A percentile compares a stretch with the other conserved stretches of the same genome.
Evolutionary conservation across 257 asterid species (phyloP).

Genomic region (Primulina huaijiensis): DNA sequence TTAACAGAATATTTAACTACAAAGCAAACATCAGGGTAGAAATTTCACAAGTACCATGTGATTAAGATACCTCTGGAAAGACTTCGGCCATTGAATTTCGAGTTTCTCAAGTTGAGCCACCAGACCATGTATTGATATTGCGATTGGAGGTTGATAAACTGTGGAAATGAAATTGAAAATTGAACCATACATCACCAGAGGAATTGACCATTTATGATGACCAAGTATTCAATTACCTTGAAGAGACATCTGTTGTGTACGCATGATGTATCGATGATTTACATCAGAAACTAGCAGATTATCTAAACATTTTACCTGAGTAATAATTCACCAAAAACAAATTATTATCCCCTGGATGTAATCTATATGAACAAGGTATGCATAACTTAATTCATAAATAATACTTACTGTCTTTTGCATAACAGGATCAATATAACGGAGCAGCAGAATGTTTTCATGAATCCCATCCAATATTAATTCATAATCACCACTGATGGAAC

Average conservation of each 20-base stretch:
- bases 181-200: slow-evolving; percentile 16
- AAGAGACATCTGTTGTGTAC: slow-evolving; percentile 80
- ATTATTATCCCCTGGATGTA: neutral
- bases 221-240: slow-evolving; percentile 50
- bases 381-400: slow-evolving; percentile 9
- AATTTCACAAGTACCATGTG: slow-evolving; percentile 20
- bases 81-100: slow-evolving; percentile 91
- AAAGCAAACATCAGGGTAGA: neutral
- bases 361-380: slow-evolving; percentile 6
- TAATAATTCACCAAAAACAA: slow-evolving; percentile 21
- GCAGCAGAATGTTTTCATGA: slow-evolving; percentile 81
- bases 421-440: slow-evolving; percentile 80
- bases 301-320: slow-evolving; percentile 80
- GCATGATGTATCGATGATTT: slow-evolving; percentile 61
- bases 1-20: slow-evolving; percentile 23
- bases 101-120: slow-evolving; percentile 76
- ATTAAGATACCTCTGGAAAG: slow-evolving; percentile 68
- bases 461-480: slow-evolving; percentile 88
- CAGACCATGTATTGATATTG: slow-evolving; percentile 60
- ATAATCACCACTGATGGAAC: slow-evolving; percentile 71
- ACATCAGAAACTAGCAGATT: slow-evolving; percentile 72
- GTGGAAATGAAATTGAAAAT: slow-evolving; percentile 30
- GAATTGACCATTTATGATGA: slow-evolving; percentile 21
- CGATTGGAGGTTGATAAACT: slow-evolving; percentile 90
- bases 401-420: slow-evolving; percentile 89